Conservation (phyloP, 495 filamentous ascomycete species). For the Aspergillus haitiensis region DNA sequence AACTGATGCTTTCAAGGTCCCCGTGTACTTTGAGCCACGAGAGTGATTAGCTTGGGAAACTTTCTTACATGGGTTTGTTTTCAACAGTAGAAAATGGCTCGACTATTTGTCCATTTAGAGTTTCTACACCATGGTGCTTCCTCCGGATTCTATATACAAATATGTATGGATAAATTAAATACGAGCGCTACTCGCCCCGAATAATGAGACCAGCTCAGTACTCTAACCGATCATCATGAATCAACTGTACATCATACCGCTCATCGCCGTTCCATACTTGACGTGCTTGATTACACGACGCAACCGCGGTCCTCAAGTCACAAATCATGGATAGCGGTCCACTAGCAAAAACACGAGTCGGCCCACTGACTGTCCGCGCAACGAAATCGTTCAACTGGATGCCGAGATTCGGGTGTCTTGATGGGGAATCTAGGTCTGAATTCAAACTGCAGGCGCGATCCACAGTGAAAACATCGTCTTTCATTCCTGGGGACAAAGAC, state of each 20-base stretch:
- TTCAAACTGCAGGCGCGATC: conserved; percentile 2
- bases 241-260: conserved; percentile 54
- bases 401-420: conserved; percentile 30
- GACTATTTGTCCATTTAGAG: no score
- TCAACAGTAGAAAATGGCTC: no score
- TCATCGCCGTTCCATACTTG: conserved; percentile 57
- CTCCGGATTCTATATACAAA: no score
- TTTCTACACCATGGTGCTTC: no score
- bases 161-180: no score
- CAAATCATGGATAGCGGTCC: conserved; percentile 61
- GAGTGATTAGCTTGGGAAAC: no score
- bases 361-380: conserved; percentile 32
- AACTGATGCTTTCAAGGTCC: no score
- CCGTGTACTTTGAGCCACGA: no score
- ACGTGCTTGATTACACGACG: conserved; percentile 46
- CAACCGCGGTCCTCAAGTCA: conserved; percentile 56
- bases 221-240: conserved; percentile 53
- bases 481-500: background rate
- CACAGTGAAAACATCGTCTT: conserved; percentile 16
- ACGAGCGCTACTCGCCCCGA: no score
- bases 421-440: background rate
- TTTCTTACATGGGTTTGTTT: no score
- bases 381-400: conserved; percentile 34
- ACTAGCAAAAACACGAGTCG: conserved; percentile 59
- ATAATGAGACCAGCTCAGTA: conserved; percentile 12